Conservation (phyloP, 1,284 basidiomycete genomes). For the Hymenochaete sp. region DNA sequence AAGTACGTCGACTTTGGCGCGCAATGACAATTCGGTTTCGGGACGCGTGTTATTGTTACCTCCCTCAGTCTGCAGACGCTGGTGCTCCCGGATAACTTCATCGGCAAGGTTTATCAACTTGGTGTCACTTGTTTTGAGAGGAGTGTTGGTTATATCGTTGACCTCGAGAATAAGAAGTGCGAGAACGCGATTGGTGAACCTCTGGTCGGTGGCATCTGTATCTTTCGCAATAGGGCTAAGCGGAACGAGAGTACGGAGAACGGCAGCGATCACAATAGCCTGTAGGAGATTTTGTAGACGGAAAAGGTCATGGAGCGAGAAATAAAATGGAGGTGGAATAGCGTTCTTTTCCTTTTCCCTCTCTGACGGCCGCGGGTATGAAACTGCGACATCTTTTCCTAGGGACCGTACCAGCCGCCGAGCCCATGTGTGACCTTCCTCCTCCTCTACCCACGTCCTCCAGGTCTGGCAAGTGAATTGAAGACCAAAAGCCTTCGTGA, state of each 20-base stretch:
- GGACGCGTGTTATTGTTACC: slow-evolving; percentile 22
- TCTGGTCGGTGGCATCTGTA: background rate
- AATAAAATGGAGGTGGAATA: slow-evolving; percentile 56
- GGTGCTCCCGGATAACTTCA: slow-evolving; percentile 48
- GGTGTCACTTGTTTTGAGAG: slow-evolving; percentile 29
- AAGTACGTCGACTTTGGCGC: slow-evolving; percentile 25
- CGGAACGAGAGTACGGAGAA: slow-evolving; percentile 46
- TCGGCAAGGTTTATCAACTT: slow-evolving; percentile 61
- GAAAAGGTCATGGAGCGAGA: slow-evolving; percentile 43
- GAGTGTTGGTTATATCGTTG: slow-evolving; percentile 37
- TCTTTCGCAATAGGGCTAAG: slow-evolving; percentile 24
- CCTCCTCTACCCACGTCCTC: slow-evolving; percentile 32
- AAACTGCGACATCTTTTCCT: slow-evolving; percentile 35
- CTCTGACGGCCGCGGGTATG: slow-evolving; percentile 31
- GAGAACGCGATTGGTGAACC: slow-evolving; percentile 54
- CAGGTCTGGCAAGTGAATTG: slow-evolving; percentile 30
- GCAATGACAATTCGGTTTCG: background rate
- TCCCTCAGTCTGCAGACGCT: slow-evolving; percentile 24
- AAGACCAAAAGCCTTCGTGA: slow-evolving; percentile 42
- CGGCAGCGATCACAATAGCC: slow-evolving; percentile 56
- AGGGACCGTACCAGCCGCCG: slow-evolving; percentile 40
- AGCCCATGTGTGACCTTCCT: slow-evolving; percentile 31
- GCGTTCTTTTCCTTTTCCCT: slow-evolving; percentile 25
- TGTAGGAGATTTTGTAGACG: slow-evolving; percentile 62
- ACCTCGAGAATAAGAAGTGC: slow-evolving; percentile 51